Evolutionary conservation across 306 rosid species (phyloP), one percentile per base, ranked within the genome.

Genomic region (Prunus mongolica): DNA sequence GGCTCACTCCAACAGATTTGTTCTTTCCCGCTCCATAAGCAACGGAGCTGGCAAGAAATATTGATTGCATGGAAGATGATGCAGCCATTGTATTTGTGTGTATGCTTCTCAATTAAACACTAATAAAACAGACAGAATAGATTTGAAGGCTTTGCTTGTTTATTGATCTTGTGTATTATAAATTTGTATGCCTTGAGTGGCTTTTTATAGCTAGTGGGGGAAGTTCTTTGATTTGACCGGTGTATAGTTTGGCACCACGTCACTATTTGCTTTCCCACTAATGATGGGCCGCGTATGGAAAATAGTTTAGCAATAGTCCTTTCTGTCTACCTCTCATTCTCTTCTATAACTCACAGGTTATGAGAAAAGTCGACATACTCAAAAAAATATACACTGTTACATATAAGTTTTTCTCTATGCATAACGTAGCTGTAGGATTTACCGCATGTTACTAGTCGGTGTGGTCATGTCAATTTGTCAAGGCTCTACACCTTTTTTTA

Each of bases 21-120:
- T 74, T 54, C 71, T 80, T 65, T 78, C 41, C 45, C 1, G 81
- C 60, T 8, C 65, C 11, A 65, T 51, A 13, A 18, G 64, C 52
- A 81, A 81, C 55, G 0, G 91, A 72, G 70, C 54, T 87, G 0
- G 76, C 58, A 0, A 89, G 27, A 68, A 69, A 67, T 8, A 8
- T 32, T 13, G 84, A 87, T 70, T 89, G 93, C 81, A 88, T 50
- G 16, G 74, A 72, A 72, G 3, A 74, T 12, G 89, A 85, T 8
- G 81, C 67, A 44, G 91, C 85, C 93, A 89, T 87, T 3, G 12
- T 15, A 9, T 12, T 34, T 34, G 41, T 34, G 41, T 34, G 1
- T 69, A 34, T 34, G 8, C 41, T 34, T 34, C 41, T 34, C 41
- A 34, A 34, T 34, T 34, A 5, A 34, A 34, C 41, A 34, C 41